A percentile compares a stretch with the other conserved stretches of the same genome.
Evolutionary conservation across 139 green algal species (phyloP).

Genomic region (Chlamydomonas asymmetrica): DNA sequence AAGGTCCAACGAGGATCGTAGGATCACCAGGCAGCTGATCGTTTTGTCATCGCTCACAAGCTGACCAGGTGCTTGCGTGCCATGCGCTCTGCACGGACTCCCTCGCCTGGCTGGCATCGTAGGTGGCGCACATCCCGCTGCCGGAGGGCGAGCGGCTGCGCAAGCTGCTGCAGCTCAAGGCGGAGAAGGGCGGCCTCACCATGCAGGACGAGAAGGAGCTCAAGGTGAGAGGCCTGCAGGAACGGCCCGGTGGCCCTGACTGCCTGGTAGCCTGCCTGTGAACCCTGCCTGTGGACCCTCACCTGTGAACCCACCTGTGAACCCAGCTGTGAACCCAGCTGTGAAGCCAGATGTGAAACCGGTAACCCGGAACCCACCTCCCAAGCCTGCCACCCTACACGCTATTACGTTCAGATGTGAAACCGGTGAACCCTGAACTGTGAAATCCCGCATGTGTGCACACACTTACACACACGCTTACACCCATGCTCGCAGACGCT

Average conservation of each 20-base stretch:
- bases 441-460: not conserved
- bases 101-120: not conserved
- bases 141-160: conserved; percentile 77
- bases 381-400: too few species aligned
- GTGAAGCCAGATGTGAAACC: too few species aligned
- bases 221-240: conserved; percentile 42
- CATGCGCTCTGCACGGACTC: too few species aligned
- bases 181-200: conserved; percentile 86
- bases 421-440: too few species aligned
- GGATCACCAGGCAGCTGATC: too few species aligned
- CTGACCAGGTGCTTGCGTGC: not conserved
- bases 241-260: not conserved
- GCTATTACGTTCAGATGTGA: too few species aligned
- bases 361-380: too few species aligned
- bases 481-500: conserved; percentile 18
- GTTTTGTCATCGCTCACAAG: too few species aligned
- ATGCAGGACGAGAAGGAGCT: conserved; percentile 89
- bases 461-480: not conserved
- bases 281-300: too few species aligned
- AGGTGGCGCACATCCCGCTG: conserved; percentile 82
- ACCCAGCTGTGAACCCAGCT: too few species aligned
- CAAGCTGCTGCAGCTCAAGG: conserved; percentile 89
- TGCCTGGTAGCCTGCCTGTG: not conserved
- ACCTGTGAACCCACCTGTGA: too few species aligned
- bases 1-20: too few species aligned